Conservation (phyloP, 176 grass and related monocot species). For the Hsuehochloa calcarea region DNA sequence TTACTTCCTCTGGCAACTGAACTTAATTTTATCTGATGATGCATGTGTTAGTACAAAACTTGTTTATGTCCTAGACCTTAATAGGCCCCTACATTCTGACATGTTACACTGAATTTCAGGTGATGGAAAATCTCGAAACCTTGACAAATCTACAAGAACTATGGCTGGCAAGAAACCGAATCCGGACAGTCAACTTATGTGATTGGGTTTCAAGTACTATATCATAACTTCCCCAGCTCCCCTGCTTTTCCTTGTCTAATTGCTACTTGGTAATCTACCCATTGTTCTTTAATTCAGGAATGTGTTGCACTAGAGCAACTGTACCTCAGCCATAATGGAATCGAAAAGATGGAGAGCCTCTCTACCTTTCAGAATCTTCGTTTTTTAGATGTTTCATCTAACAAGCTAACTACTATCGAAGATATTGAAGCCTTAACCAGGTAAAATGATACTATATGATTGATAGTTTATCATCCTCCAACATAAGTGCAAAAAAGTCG, state of each 20-base stretch:
- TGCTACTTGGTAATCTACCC: background rate
- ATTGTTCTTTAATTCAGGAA: slow-evolving; percentile 48
- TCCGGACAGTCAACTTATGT: slow-evolving; percentile 73
- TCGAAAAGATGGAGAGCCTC: slow-evolving; percentile 91
- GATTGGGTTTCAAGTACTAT: slow-evolving; percentile 79
- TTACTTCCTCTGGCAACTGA: background rate
- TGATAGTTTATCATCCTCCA: background rate
- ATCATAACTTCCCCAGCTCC: background rate
- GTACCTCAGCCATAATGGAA: slow-evolving; percentile 95
- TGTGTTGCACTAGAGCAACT: slow-evolving; percentile 82
- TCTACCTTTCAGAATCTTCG: slow-evolving; percentile 80
- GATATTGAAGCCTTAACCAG: slow-evolving; percentile 75
- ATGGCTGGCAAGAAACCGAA: slow-evolving; percentile 93
- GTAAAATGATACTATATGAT: slow-evolving; percentile 38
- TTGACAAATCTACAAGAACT: slow-evolving; percentile 81
- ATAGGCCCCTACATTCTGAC: background rate
- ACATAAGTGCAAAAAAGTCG: background rate
- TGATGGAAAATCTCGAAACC: slow-evolving; percentile 85
- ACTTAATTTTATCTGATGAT: background rate
- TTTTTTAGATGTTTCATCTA: slow-evolving; percentile 89
- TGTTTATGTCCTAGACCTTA: background rate
- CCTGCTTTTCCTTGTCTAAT: slow-evolving; percentile 2
- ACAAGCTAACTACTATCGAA: slow-evolving; percentile 67
- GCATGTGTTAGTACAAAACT: background rate
- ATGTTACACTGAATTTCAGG: slow-evolving; percentile 47